These are phyloP conservation scores for Pleurotus djamor DNA, from an alignment of 768 basidiomycete species.

Conservation along the genomic window DNA sequence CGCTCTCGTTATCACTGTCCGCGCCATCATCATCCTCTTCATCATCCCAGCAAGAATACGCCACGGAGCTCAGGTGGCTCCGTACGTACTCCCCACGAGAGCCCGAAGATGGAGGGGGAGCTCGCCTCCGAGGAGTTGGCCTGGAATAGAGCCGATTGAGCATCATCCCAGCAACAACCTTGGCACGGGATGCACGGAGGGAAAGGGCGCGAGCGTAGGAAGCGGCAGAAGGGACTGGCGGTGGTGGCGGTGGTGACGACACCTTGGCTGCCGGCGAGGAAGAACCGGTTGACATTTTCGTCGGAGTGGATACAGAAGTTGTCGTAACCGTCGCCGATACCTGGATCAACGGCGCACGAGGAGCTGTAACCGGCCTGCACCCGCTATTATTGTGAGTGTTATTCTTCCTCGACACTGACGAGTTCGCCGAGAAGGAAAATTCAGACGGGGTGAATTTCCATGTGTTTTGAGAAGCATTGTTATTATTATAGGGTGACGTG, in stretches of 20 bases:
- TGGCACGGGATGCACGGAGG: neutral
- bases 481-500: neutral
- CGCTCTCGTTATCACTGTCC: neutral
- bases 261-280: neutral
- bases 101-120: neutral
- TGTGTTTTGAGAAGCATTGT: neutral
- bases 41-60: neutral
- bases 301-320: neutral
- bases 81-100: neutral
- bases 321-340: neutral
- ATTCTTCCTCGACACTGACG: neutral
- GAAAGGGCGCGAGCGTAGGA: neutral
- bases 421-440: neutral
- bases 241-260: neutral
- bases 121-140: neutral
- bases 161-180: conserved; percentile 1
- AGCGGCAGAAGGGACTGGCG: neutral
- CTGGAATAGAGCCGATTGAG: neutral
- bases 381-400: neutral
- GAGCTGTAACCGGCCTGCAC: neutral
- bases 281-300: neutral
- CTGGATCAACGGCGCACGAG: neutral
- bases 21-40: neutral
- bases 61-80: neutral
- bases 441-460: neutral